Base-by-base conservation (phyloP, 257 asterid species). In the Forsythia viridissima region DNA sequence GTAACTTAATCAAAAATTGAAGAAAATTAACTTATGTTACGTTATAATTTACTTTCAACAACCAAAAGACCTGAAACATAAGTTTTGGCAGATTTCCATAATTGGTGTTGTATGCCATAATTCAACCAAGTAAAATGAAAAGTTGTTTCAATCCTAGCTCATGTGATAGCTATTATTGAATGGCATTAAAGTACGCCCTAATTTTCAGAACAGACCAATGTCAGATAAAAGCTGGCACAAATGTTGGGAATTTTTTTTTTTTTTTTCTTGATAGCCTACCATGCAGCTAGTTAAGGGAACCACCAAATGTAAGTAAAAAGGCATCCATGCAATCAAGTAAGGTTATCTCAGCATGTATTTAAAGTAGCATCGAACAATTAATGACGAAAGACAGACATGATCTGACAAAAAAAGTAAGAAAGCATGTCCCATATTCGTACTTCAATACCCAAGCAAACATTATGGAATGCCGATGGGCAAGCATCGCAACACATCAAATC, bases 401-500 rank as follows among this genome's bases (percentile, higher is more conserved):
- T 70, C 40, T 30, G 16, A 36, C n/a, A 72, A 48, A 71, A 68
- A 81, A 69, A 52, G 65, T 11, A 11, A 46, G 30, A 61, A 38
- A 39, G 76, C 43, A 55, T 41, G 79, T 13, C 71, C 18, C 6
- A 77, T 70, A 46, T 57, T 71, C 90, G 63, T 92, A 96, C 99
- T 79, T 92, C 76, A 85, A 92, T 90, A 76, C 77, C 84, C 88
- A 96, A 90, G 88, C 98, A 96, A 85, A 88, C 86, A 55, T 85
- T 89, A 84, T 96, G 99, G 85, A 96, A 96, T 38, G 99, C 91
- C 51, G 98, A 90, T 12, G 99, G 98, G 84, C 99, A 96, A 48
- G 96, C 78, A 76, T 96, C 98, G 65, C 99, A 93, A 80, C 99
- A 96, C 75, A 91, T 89, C 91, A 96, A 86, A 76, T 92, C 89